Base-by-base conservation (phyloP, 352 stramenopile species). In the Pythium dissimile region DNA sequence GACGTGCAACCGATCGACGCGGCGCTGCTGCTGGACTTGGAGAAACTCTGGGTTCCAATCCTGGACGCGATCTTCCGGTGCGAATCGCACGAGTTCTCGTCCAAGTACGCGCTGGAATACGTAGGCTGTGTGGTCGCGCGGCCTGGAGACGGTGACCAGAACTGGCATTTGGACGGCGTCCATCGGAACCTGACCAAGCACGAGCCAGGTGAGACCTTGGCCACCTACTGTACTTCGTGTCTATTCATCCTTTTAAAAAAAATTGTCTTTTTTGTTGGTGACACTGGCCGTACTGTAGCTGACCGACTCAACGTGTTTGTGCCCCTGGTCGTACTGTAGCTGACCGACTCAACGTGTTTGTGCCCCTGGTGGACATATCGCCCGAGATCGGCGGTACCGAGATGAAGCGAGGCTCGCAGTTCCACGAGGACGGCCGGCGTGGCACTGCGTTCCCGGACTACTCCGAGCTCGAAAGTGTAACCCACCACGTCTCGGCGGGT, bases 81-180 rank as follows among this genome's bases (percentile, higher is more conserved):
- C 1, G 26, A 15, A 11, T 5, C n/a, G 20, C 12, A 16, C 2
- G 34, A 24, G 1, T 23, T 20, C 3, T 18, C 26, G 3, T 3
- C 24, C 5, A 10, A 51, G 30, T 64, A 69, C 13, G 23, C 9
- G 21, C 79, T 89, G 32, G 80, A 92, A 57, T 92, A 89, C 51
- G 62, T 88, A 52, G 81, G 81, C 5, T 92, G 81, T 42, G 81
- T 92, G 15, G 51, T 92, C 1, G 77, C 81, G 0, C 66, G 73
- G 46, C 79, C 81, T 2, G 79, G 73, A 20, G 81, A 92, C 46
- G 31, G 8, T 0, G 69, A 83, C 57, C 81, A 92, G 62, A 92
- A 92, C 68, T 92, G 81, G 81, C 81, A 92, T 54, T 67, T 92
- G 18, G 81, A 92, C 59, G 81, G 81, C 27, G 77, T 92, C 41